Evolutionary conservation across 768 basidiomycete species (phyloP).

Genomic region (Paxillus involutus): DNA sequence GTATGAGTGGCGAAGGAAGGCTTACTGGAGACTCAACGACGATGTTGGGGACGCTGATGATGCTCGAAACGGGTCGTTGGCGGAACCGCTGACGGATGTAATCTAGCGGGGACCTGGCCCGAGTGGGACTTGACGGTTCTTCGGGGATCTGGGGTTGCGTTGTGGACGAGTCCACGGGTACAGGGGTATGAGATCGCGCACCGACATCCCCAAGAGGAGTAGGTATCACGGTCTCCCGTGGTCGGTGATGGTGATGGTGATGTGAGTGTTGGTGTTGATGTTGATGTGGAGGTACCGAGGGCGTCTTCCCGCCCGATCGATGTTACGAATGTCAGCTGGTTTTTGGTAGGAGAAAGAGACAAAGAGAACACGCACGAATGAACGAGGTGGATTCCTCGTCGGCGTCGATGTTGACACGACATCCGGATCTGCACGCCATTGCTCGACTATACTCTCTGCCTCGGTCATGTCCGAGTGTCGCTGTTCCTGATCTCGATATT

Average conservation of each 20-base stretch:
- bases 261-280: slow-evolving; percentile 9
- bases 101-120: slow-evolving; percentile 18
- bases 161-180: slow-evolving; percentile 7
- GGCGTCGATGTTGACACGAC: slow-evolving; percentile 12
- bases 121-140: slow-evolving; percentile 6
- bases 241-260: slow-evolving; percentile 20
- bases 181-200: slow-evolving; percentile 16
- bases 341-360: not conserved
- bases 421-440: slow-evolving; percentile 33
- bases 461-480: slow-evolving; percentile 22
- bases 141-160: slow-evolving; percentile 4
- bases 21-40: slow-evolving; percentile 49
- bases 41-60: slow-evolving; percentile 40
- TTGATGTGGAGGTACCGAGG: slow-evolving; percentile 2
- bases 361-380: slow-evolving; percentile 17
- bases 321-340: slow-evolving; percentile 4
- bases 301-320: slow-evolving; percentile 14
- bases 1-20: not conserved
- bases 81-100: slow-evolving; percentile 28
- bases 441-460: slow-evolving; percentile 25
- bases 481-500: slow-evolving; percentile 13
- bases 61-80: slow-evolving; percentile 31
- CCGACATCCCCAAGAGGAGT: slow-evolving; percentile 22
- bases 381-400: slow-evolving; percentile 15
- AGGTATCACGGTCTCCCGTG: slow-evolving; percentile 33